A percentile compares a stretch with the other conserved stretches of the same genome.
Evolutionary conservation across 1,139 yeast genomes (phyloP).

Genomic region (Candida sp.): DNA sequence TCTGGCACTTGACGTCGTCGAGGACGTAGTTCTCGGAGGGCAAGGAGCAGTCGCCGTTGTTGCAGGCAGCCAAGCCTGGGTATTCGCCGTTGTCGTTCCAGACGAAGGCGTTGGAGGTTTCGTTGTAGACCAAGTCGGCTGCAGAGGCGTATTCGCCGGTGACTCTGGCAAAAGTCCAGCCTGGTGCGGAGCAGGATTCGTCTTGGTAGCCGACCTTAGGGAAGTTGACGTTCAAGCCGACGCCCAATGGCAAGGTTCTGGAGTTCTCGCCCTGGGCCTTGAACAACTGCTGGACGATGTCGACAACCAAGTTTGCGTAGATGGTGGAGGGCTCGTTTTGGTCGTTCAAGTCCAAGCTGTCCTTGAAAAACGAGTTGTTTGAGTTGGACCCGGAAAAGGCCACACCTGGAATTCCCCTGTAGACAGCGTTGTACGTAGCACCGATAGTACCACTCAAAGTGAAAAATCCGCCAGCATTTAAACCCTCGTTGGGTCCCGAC

Average conservation of each 20-base stretch:
- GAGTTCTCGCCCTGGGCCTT: slow-evolving; percentile 31
- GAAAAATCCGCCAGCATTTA: slow-evolving; percentile 24
- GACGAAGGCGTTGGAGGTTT: slow-evolving; percentile 27
- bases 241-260: slow-evolving; percentile 42
- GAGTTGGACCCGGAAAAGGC: slow-evolving; percentile 50
- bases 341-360: slow-evolving; percentile 34
- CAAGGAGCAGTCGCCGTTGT: slow-evolving; percentile 39
- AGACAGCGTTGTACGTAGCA: slow-evolving; percentile 47
- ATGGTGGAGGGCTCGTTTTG: slow-evolving; percentile 38
- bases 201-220: slow-evolving; percentile 42
- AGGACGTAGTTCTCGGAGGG: slow-evolving; percentile 37
- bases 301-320: slow-evolving; percentile 33
- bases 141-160: slow-evolving; percentile 35
- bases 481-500: slow-evolving; percentile 53
- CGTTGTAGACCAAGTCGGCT: slow-evolving; percentile 35
- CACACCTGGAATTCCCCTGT: slow-evolving; percentile 46
- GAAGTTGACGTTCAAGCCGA: slow-evolving; percentile 46
- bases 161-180: slow-evolving; percentile 39
- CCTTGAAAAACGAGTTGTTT: slow-evolving; percentile 48
- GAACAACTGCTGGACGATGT: slow-evolving; percentile 37
- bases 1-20: slow-evolving; percentile 27
- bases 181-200: slow-evolving; percentile 37
- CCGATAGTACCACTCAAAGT: no score
- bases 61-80: slow-evolving; percentile 28
- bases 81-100: slow-evolving; percentile 14